Percentiles rank a stretch among this genome's conserved stretches.
These are phyloP conservation scores for Xylaria sp. DNA, from an alignment of 2,329 filamentous ascomycete genomes.

Conservation along the genomic window DNA sequence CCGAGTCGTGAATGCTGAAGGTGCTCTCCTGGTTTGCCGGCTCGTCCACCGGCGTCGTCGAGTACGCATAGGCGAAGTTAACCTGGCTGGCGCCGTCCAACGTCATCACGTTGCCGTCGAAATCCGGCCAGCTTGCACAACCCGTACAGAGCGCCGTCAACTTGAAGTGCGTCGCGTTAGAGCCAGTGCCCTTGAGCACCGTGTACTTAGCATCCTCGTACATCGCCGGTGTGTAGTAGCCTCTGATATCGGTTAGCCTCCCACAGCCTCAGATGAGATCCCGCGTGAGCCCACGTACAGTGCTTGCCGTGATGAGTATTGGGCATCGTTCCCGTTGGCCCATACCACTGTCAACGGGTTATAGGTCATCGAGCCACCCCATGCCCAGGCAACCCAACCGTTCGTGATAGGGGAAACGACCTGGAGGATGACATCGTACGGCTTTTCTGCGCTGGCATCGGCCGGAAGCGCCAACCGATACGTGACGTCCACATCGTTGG, in stretches of 20 bases:
- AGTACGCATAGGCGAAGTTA: slow-evolving; percentile 55
- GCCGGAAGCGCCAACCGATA: slow-evolving; percentile 52
- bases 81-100: slow-evolving; percentile 53
- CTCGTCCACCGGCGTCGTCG: slow-evolving; percentile 51
- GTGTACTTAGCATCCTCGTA: slow-evolving; percentile 50
- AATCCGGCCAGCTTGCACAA: slow-evolving; percentile 56
- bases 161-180: slow-evolving; percentile 51
- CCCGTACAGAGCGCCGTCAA: slow-evolving; percentile 52
- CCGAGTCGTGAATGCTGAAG: slow-evolving; percentile 57
- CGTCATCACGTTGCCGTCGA: slow-evolving; percentile 52
- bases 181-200: slow-evolving; percentile 50
- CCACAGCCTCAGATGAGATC: not conserved
- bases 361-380: slow-evolving; percentile 56
- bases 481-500: slow-evolving; percentile 49
- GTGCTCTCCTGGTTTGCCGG: slow-evolving; percentile 50
- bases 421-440: slow-evolving; percentile 54
- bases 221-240: slow-evolving; percentile 50
- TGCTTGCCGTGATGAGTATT: slow-evolving; percentile 54
- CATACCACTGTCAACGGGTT: slow-evolving; percentile 55
- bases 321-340: slow-evolving; percentile 52
- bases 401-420: slow-evolving; percentile 51
- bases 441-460: slow-evolving; percentile 43
- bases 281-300: slow-evolving; percentile 48
- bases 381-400: slow-evolving; percentile 56
- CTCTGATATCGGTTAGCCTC: slow-evolving; percentile 41